A percentile compares a stretch with the other conserved stretches of the same genome.
These are phyloP conservation scores for Penicillium goetzii DNA, from an alignment of 495 filamentous ascomycete genomes.

Conservation along the genomic window DNA sequence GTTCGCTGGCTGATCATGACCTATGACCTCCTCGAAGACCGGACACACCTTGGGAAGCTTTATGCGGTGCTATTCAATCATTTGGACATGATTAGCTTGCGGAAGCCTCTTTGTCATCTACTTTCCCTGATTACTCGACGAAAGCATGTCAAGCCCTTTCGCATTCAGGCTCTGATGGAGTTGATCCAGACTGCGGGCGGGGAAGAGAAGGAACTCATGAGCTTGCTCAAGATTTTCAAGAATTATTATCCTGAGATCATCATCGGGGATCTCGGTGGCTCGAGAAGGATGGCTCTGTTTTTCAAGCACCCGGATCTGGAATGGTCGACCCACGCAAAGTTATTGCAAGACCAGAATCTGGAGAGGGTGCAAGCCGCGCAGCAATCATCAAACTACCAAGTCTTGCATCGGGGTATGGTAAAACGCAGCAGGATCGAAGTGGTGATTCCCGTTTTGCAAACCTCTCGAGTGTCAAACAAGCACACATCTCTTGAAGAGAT, in stretches of 20 bases:
- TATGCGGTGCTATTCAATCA: conserved; percentile 84
- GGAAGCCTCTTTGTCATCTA: conserved; percentile 70
- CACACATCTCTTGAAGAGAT: conserved; percentile 73
- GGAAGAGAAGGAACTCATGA: conserved; percentile 73
- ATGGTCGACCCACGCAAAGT: conserved; percentile 71
- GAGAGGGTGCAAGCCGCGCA: conserved; percentile 34
- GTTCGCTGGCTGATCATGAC: conserved; percentile 82
- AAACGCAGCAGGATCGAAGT: conserved; percentile 53
- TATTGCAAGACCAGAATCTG: conserved; percentile 64
- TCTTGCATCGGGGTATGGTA: conserved; percentile 47
- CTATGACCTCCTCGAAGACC: conserved; percentile 72
- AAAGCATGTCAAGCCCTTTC: conserved; percentile 84
- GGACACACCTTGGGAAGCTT: conserved; percentile 63
- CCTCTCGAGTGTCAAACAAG: conserved; percentile 60
- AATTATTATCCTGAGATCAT: conserved; percentile 91
- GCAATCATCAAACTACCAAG: conserved; percentile 47
- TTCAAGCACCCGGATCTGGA: conserved; percentile 74
- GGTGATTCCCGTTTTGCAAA: conserved; percentile 71
- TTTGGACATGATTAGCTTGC: conserved; percentile 72
- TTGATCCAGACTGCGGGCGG: conserved; percentile 42
- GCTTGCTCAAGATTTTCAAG: conserved; percentile 83
- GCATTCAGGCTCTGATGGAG: conserved; percentile 80
- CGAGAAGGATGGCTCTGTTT: conserved; percentile 42
- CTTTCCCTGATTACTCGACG: conserved; percentile 79
- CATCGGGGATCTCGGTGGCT: conserved; percentile 61